These are phyloP conservation scores for Cryphonectria nitschkei DNA, from an alignment of 2,329 filamentous ascomycete genomes.

Conservation along the genomic window DNA sequence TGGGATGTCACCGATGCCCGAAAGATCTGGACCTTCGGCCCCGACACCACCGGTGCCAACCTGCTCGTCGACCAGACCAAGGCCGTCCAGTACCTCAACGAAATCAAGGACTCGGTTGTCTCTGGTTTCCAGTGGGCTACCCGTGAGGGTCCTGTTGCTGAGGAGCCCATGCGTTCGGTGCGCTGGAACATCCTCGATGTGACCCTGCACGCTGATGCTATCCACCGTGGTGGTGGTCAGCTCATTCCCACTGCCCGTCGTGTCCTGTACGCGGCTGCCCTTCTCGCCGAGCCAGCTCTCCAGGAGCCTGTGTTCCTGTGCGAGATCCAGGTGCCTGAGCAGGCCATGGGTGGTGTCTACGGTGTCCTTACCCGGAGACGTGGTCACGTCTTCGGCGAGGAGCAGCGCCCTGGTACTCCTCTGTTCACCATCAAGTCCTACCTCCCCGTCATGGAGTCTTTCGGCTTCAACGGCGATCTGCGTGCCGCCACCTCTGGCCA, in stretches of 20 bases:
- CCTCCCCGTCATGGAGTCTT: slow-evolving; percentile 47
- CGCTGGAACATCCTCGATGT: slow-evolving; percentile 99
- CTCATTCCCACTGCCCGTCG: slow-evolving; percentile 97
- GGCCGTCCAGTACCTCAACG: slow-evolving; percentile 99
- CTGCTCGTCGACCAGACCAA: slow-evolving; percentile 99
- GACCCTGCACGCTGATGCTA: slow-evolving; percentile 98
- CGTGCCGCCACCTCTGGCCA: slow-evolving; percentile 92
- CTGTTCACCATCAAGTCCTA: slow-evolving; percentile 84
- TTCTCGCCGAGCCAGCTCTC: slow-evolving; percentile 88
- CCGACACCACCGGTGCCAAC: slow-evolving; percentile 97
- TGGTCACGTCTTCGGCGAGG: slow-evolving; percentile 99
- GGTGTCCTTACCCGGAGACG: slow-evolving; percentile 95
- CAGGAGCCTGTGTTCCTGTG: slow-evolving; percentile 98
- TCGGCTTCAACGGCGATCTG: slow-evolving; percentile 96
- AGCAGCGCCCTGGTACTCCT: slow-evolving; percentile 97
- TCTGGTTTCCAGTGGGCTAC: slow-evolving; percentile 99
- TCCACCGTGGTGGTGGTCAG: slow-evolving; percentile 99
- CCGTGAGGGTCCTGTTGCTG: slow-evolving; percentile 93
- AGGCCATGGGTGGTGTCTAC: slow-evolving; percentile 99
- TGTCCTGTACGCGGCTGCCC: slow-evolving; percentile 91
- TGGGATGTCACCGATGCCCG: slow-evolving; percentile 99
- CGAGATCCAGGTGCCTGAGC: slow-evolving; percentile 98
- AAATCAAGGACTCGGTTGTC: slow-evolving; percentile 99
- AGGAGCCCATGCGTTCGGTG: slow-evolving; percentile 96
- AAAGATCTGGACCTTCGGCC: slow-evolving; percentile 99